Percentiles rank a stretch among this genome's conserved stretches.
These are phyloP conservation scores for Hansenula sp. DNA, from an alignment of 1,139 yeast genomes.

Conservation along the genomic window DNA sequence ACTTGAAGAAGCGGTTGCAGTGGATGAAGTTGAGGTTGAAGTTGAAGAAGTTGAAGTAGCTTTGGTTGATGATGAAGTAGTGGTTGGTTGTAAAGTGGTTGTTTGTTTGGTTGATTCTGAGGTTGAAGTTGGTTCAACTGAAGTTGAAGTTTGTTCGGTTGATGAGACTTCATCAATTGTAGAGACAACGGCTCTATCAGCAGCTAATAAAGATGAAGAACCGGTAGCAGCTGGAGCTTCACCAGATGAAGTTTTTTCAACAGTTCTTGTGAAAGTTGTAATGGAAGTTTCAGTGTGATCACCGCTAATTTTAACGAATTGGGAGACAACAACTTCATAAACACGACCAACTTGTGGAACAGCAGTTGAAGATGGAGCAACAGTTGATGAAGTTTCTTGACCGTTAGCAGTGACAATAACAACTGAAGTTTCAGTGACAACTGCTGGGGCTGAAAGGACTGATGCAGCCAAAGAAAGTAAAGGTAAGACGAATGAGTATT, in stretches of 20 bases:
- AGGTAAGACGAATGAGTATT: constrained; percentile 18
- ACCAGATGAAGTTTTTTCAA: constrained; percentile 6
- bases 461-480: constrained; percentile 26
- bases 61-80: constrained; percentile 14
- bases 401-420: constrained; percentile 23
- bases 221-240: background rate
- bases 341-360: constrained; percentile 18
- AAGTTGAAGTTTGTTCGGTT: constrained; percentile 9
- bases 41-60: constrained; percentile 14
- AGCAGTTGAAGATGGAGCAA: constrained; percentile 12
- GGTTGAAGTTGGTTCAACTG: constrained; percentile 12
- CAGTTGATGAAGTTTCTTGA: constrained; percentile 7
- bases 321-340: constrained; percentile 21
- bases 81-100: constrained; percentile 12
- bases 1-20: constrained; percentile 16
- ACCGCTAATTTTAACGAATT: constrained; percentile 17
- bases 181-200: background rate
- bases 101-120: constrained; percentile 8
- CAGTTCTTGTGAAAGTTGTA: constrained; percentile 17
- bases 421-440: constrained; percentile 29
- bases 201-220: background rate
- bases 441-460: constrained; percentile 32
- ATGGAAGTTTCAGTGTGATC: constrained; percentile 15
- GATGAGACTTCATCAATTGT: constrained; percentile 7
- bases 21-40: constrained; percentile 10